A percentile compares a stretch with the other conserved stretches of the same genome.
These are phyloP conservation scores for Forsythia viridissima DNA, from an alignment of 257 asterid genomes.

Conservation along the genomic window DNA sequence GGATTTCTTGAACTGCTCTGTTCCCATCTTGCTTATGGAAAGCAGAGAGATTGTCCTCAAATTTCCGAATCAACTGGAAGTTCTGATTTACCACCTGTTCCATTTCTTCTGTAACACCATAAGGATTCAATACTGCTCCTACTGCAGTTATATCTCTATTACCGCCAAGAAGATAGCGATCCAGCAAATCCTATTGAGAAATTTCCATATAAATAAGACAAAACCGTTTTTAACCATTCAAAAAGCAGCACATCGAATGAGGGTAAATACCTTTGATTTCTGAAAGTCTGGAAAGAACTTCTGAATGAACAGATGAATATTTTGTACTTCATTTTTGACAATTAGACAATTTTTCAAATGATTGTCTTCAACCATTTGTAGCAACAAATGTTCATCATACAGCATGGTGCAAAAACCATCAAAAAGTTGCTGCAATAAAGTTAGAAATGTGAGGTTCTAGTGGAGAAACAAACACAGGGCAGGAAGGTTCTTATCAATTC, in stretches of 20 bases:
- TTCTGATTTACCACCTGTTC: constrained; percentile 54
- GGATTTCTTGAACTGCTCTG: constrained; percentile 48
- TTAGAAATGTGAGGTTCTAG: constrained; percentile 10
- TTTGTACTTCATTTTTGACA: constrained; percentile 47
- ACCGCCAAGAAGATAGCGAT: constrained; percentile 66
- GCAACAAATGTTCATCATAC: constrained; percentile 61
- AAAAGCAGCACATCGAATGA: background rate
- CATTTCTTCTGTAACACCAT: constrained; percentile 76
- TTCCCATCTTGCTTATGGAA: constrained; percentile 36
- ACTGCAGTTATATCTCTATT: constrained; percentile 34
- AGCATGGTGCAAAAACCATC: constrained; percentile 65
- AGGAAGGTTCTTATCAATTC: background rate
- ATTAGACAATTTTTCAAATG: constrained; percentile 67
- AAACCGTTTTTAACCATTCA: constrained; percentile 11
- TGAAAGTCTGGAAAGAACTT: constrained; percentile 55
- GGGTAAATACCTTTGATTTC: constrained; percentile 69
- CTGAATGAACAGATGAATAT: constrained; percentile 48
- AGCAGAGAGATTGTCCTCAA: constrained; percentile 48
- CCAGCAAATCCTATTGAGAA: constrained; percentile 60
- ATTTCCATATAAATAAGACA: constrained; percentile 19
- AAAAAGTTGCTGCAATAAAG: constrained; percentile 72
- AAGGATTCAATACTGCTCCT: constrained; percentile 55
- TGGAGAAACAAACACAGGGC: background rate
- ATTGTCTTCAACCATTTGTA: constrained; percentile 52
- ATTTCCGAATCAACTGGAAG: constrained; percentile 49